These are phyloP conservation scores for Claviceps quebecensis DNA, from an alignment of 2,329 filamentous ascomycete genomes.

Conservation along the genomic window DNA sequence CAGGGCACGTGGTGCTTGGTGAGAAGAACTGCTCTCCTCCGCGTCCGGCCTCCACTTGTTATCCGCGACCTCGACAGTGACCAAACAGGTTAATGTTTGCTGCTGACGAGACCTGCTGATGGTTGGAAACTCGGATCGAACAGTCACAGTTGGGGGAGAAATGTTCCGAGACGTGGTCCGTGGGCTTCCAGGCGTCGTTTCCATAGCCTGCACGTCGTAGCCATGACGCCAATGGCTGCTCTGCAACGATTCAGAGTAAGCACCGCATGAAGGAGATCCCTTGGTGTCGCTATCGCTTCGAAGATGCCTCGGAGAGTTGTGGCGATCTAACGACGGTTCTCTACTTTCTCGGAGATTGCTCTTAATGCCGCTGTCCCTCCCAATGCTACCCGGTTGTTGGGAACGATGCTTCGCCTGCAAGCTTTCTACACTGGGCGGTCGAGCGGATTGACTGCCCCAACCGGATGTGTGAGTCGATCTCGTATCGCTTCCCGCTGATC, in stretches of 20 bases:
- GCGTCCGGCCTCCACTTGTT: constrained; percentile 80
- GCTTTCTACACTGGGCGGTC: constrained; percentile 37
- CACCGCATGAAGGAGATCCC: constrained; percentile 58
- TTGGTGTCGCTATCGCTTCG: constrained; percentile 71
- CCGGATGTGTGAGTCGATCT: constrained; percentile 38
- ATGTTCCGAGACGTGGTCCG: constrained; percentile 67
- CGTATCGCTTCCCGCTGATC: constrained; percentile 56
- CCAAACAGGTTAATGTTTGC: constrained; percentile 83
- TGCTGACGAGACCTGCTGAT: constrained; percentile 84
- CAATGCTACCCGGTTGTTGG: constrained; percentile 16
- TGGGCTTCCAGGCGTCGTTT: constrained; percentile 65
- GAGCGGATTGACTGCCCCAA: constrained; percentile 52
- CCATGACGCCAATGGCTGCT: constrained; percentile 68
- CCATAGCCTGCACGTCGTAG: constrained; percentile 94
- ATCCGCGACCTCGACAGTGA: constrained; percentile 88
- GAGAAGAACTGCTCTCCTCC: constrained; percentile 55
- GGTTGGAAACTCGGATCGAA: constrained; percentile 93
- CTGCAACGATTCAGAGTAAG: constrained; percentile 65
- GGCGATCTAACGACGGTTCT: constrained; percentile 33
- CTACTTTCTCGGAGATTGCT: constrained; percentile 35
- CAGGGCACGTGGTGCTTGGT: constrained; percentile 25
- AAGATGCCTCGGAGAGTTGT: constrained; percentile 40
- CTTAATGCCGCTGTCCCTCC: constrained; percentile 20
- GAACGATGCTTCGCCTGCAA: constrained; percentile 21
- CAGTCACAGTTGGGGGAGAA: constrained; percentile 77